Conservation (phyloP, 257 asterid genomes). For the Mentha longifolia region DNA sequence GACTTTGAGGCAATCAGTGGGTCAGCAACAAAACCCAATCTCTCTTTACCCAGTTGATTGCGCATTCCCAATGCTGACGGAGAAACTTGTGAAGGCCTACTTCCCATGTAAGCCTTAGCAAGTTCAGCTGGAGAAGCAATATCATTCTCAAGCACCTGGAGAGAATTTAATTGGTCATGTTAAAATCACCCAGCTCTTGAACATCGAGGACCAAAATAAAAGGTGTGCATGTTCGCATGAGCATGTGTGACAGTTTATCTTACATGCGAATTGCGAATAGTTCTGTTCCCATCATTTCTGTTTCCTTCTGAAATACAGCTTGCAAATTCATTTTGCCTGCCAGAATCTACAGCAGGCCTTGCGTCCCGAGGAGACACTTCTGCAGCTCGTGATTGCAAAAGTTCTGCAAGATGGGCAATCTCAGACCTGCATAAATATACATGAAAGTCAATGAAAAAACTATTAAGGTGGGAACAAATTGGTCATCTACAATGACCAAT, state of each 20-base stretch:
- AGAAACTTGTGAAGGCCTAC: slow-evolving; percentile 65
- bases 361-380: slow-evolving; percentile 43
- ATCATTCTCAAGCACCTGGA: slow-evolving; percentile 67
- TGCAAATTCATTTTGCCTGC: slow-evolving; percentile 44
- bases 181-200: slow-evolving; percentile 22
- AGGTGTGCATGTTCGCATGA: background rate
- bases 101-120: slow-evolving; percentile 96
- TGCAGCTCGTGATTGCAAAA: slow-evolving; percentile 71
- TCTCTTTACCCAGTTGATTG: slow-evolving; percentile 53
- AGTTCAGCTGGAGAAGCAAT: slow-evolving; percentile 87
- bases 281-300: slow-evolving; percentile 38
- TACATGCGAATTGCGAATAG: slow-evolving; percentile 50
- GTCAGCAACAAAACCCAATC: slow-evolving; percentile 42
- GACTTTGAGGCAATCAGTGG: slow-evolving; percentile 51
- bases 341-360: slow-evolving; percentile 39
- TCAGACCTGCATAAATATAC: slow-evolving; percentile 60
- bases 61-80: slow-evolving; percentile 65
- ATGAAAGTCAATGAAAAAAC: background rate
- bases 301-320: slow-evolving; percentile 42
- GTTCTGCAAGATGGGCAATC: slow-evolving; percentile 65
- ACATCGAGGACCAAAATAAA: slow-evolving; percentile 8
- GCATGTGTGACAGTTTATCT: slow-evolving; percentile 22
- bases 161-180: slow-evolving; percentile 33
- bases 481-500: background rate
- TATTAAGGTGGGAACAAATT: background rate